These are phyloP conservation scores for Clitopilus passeckerianus DNA, from an alignment of 768 basidiomycete genomes.

Conservation along the genomic window DNA sequence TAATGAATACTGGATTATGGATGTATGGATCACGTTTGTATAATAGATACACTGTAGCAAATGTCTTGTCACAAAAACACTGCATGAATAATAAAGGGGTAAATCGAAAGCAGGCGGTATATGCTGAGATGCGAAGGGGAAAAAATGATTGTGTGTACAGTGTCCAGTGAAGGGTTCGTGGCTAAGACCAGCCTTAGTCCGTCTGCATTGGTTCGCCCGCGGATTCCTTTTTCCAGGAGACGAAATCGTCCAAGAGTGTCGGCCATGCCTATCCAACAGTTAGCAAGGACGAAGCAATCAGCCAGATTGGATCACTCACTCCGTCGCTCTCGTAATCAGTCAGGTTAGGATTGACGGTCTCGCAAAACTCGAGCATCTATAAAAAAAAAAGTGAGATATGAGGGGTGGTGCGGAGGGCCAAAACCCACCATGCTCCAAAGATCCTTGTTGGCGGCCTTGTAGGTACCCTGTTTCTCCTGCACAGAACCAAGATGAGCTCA, in stretches of 20 bases:
- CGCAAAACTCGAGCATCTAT: constrained; percentile 76
- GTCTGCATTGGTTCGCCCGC: neutral
- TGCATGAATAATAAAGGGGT: neutral
- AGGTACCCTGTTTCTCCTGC: constrained; percentile 44
- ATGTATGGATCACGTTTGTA: neutral
- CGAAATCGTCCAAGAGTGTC: constrained; percentile 76
- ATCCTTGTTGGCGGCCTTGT: constrained; percentile 81
- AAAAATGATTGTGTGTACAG: neutral
- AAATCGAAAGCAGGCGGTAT: neutral
- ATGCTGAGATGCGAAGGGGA: neutral
- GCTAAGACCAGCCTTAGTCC: neutral
- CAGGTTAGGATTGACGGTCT: constrained; percentile 52
- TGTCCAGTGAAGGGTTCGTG: neutral
- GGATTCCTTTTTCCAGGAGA: constrained; percentile 50
- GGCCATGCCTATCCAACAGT: constrained; percentile 64
- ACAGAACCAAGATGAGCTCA: constrained; percentile 14
- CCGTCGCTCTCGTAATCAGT: constrained; percentile 73
- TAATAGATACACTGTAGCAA: neutral
- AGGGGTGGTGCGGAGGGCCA: neutral
- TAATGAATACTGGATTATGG: neutral
- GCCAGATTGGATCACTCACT: constrained; percentile 32
- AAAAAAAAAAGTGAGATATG: constrained; percentile 4
- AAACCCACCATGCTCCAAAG: constrained; percentile 75
- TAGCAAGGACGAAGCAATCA: neutral
- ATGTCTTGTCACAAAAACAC: neutral